Evolutionary conservation across 75 land plant genomes (phyloP).

Genomic region (Adiantum capillusveneris): DNA sequence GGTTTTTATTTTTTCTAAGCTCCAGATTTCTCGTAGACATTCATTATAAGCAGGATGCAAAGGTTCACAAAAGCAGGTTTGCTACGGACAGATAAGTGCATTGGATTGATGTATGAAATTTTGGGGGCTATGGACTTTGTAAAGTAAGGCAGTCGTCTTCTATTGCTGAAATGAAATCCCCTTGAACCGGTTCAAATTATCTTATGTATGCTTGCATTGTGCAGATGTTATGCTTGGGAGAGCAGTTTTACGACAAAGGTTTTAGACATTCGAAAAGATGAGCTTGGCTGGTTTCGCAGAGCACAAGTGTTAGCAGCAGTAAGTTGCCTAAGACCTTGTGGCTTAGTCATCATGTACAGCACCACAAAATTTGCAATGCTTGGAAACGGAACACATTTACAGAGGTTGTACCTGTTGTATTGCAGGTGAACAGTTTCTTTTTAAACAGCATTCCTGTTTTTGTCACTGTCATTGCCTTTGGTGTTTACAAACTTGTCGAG

Average conservation of each 20-base stretch:
- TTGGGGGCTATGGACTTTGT: conserved; percentile 94
- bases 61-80: conserved; percentile 71
- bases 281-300: conserved; percentile 83
- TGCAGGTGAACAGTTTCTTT: conserved; percentile 76
- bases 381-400: background rate
- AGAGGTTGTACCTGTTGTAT: conserved; percentile 4
- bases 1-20: background rate
- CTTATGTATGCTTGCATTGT: background rate
- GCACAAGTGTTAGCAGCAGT: conserved; percentile 72
- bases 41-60: conserved; percentile 69
- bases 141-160: conserved; percentile 44
- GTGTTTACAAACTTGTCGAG: conserved; percentile 70
- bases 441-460: conserved; percentile 83
- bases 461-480: conserved; percentile 84
- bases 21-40: conserved; percentile 28
- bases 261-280: conserved; percentile 57
- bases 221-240: conserved; percentile 97
- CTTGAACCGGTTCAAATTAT: background rate
- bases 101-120: conserved; percentile 89
- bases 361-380: background rate
- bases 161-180: background rate
- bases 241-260: conserved; percentile 72
- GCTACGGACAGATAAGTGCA: conserved; percentile 87
- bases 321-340: conserved; percentile 7
- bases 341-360: background rate